Evolutionary conservation across 805 yeast species (phyloP).

Genomic region (Candida palmyrensis): DNA sequence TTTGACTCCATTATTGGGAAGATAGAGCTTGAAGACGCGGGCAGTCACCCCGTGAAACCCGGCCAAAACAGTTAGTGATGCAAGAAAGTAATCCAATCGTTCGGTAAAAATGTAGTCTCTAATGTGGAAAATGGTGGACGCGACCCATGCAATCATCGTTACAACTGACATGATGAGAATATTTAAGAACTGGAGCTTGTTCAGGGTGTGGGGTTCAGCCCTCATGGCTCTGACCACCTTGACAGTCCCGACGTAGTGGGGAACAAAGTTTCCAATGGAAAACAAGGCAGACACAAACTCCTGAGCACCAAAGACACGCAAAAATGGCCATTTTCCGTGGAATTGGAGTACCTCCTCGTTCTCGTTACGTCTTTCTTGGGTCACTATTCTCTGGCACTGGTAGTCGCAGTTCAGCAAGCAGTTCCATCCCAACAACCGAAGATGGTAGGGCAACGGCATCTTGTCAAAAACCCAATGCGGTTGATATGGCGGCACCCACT

Average conservation of each 20-base stretch:
- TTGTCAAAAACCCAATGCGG: conserved; percentile 30
- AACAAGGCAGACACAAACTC: conserved; percentile 79
- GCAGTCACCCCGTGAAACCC: conserved; percentile 69
- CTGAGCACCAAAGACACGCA: conserved; percentile 72
- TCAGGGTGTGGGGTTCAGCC: conserved; percentile 4
- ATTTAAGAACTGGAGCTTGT: conserved; percentile 18
- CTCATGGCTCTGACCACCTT: conserved; percentile 18
- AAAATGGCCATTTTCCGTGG: conserved; percentile 98
- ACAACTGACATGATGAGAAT: conserved; percentile 48
- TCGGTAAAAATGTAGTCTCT: conserved; percentile 80
- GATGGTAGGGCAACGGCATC: conserved; percentile 36
- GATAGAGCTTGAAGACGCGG: conserved; percentile 58
- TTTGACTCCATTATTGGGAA: conserved; percentile 14
- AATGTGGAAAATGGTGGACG: conserved; percentile 82
- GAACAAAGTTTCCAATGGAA: conserved; percentile 46
- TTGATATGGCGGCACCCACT: conserved; percentile 18
- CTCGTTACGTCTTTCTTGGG: conserved; percentile 42
- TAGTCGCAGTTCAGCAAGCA: conserved; percentile 85
- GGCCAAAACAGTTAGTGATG: conserved; percentile 79
- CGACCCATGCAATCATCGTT: conserved; percentile 84
- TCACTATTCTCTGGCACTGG: conserved; percentile 78
- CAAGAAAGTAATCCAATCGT: conserved; percentile 84
- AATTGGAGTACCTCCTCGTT: conserved; percentile 69
- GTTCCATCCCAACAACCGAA: conserved; percentile 60
- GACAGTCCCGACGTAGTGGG: conserved; percentile 46